These are phyloP conservation scores for Arbutus unedo DNA, from an alignment of 148 eudicot genomes.

Conservation along the genomic window DNA sequence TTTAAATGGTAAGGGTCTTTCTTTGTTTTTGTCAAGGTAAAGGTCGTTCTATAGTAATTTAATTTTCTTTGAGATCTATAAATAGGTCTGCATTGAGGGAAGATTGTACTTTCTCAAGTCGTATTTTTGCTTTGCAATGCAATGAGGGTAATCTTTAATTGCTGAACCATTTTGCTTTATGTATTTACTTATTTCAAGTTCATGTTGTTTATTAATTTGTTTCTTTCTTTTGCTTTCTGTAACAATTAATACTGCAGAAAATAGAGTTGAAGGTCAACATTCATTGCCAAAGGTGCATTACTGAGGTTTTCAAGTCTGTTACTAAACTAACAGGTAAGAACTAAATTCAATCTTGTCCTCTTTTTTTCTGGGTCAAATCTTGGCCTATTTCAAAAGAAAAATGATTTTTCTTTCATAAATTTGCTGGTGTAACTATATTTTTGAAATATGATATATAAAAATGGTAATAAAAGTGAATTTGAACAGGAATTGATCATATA, in stretches of 20 bases:
- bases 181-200: background rate
- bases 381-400: too few relatives aligned
- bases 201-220: too few relatives aligned
- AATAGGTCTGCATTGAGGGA: background rate
- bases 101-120: background rate
- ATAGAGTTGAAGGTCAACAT: constrained; percentile 27
- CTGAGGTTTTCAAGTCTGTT: constrained; percentile 17
- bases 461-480: background rate
- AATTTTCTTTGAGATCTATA: background rate
- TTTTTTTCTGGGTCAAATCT: too few relatives aligned
- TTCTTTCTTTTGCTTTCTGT: background rate
- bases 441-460: too few relatives aligned
- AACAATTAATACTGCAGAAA: constrained; percentile 14
- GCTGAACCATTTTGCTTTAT: background rate
- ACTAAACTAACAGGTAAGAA: constrained; percentile 24
- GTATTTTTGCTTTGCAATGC: background rate
- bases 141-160: background rate
- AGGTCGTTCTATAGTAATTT: background rate
- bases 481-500: constrained; percentile 23
- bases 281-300: constrained; percentile 22
- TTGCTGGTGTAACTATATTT: too few relatives aligned
- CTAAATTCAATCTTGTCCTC: too few relatives aligned
- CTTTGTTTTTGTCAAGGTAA: too few relatives aligned
- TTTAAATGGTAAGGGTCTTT: too few relatives aligned
- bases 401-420: too few relatives aligned